These are phyloP conservation scores for Prunus yedoensis DNA, from an alignment of 331 rosid genomes.

Conservation along the genomic window DNA sequence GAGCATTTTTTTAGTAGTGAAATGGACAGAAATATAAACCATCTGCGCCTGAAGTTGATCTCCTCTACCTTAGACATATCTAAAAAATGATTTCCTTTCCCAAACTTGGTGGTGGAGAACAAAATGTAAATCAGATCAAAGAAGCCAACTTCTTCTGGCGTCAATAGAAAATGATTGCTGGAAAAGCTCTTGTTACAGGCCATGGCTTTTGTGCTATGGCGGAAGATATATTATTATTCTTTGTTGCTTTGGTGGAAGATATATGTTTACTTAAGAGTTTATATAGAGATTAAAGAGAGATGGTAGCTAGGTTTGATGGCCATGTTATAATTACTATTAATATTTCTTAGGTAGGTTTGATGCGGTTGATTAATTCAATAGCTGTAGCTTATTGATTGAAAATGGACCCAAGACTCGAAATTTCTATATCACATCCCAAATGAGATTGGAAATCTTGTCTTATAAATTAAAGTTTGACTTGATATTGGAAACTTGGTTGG, in stretches of 20 bases:
- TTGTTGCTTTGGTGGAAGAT: neutral
- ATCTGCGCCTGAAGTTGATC: conserved; percentile 37
- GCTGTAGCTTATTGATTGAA: neutral
- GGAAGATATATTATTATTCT: neutral
- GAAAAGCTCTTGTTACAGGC: conserved; percentile 22
- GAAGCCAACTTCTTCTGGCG: conserved; percentile 26
- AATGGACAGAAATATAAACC: conserved; percentile 55
- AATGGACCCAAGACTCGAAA: neutral
- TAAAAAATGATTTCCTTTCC: conserved; percentile 32
- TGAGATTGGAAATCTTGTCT: too few relatives aligned
- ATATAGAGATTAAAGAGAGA: neutral
- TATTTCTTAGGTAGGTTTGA: neutral
- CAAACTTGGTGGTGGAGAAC: conserved; percentile 23
- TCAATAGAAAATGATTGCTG: conserved; percentile 17
- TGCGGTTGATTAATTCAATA: too few relatives aligned
- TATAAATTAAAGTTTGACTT: too few relatives aligned
- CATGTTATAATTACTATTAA: neutral
- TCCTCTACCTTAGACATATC: conserved; percentile 25
- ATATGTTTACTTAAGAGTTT: neutral
- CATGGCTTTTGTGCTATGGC: neutral
- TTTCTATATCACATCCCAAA: neutral
- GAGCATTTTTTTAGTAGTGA: too few relatives aligned
- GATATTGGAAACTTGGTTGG: too few relatives aligned
- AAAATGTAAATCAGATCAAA: conserved; percentile 25
- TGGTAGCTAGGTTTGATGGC: neutral